Base-by-base conservation (phyloP, 2,329 filamentous ascomycete species). In the Aspergillus cejpii region DNA sequence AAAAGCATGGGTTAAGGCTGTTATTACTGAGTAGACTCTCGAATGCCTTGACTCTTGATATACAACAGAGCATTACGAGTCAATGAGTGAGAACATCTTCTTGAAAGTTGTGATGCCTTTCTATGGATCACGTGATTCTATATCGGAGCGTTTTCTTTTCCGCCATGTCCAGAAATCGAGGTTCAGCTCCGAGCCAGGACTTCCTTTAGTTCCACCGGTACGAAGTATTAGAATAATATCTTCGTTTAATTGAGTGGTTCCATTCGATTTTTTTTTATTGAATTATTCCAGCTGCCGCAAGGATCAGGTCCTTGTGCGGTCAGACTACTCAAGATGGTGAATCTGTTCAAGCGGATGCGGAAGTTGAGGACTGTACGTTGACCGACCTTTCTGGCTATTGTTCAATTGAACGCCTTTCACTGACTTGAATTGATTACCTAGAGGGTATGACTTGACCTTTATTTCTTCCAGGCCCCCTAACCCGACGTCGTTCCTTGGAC, bases 341-440 rank as follows among this genome's bases (percentile, higher is more conserved):
- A 72, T 56, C 51, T 74, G 37, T 60, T 69, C 51, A 80, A 81
- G 70, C 83, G 87, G 59, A 81, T 88, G 78, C 81, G 83, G 65
- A 81, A 80, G 69, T 73, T 94, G 64, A 81, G 80, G 66, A 74
- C 78, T 67, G 86, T 88, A 75, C 67, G 81, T 75, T 37, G 29
- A 36, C 19, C 31, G 6, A 20, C 26, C n/a, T 14, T 28, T 28
- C 24, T 28, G 38, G 47, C 42, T 44, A 12, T 19, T 20, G 23
- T 10, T 17, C 8, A 39, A 42, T 26, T 19, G n/a, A 38, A 31
- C 5, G 60, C 47, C n/a, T 44, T 49, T 37, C 44, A 38, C 45
- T 34, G 17, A 34, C 31, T 11, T 34, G 11, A 17, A 34, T 17
- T 8, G 23, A 24, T 24, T 4, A 8, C 23, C 31, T 20, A 63